Evolutionary conservation across 257 asterid species (phyloP).

Genomic region (Solanum paucissectum): DNA sequence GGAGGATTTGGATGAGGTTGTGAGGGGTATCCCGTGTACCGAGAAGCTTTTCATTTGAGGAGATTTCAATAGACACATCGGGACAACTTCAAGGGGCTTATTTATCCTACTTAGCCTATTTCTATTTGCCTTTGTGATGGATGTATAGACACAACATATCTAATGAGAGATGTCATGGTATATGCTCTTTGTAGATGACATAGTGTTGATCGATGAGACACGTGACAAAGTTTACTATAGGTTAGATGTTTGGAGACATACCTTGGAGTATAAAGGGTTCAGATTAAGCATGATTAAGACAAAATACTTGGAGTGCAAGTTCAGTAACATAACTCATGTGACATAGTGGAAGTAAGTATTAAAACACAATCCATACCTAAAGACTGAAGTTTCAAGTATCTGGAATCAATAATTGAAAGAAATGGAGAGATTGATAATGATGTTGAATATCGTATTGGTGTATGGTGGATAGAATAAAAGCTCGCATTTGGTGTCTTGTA

Average conservation of each 20-base stretch:
- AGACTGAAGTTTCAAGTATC: neutral
- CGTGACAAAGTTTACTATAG: neutral
- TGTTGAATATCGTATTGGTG: neutral
- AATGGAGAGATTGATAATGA: neutral
- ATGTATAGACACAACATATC: neutral
- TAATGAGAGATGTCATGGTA: neutral
- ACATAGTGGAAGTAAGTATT: neutral
- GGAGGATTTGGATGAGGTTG: neutral
- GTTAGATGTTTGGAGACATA: neutral
- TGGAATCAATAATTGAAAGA: neutral
- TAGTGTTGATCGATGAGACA: neutral
- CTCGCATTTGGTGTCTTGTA: neutral
- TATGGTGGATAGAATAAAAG: neutral
- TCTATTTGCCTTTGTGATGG: neutral
- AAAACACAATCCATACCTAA: neutral
- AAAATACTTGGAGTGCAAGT: neutral
- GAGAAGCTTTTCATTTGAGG: neutral
- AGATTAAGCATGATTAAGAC: neutral
- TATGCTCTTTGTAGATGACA: neutral
- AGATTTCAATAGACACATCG: neutral
- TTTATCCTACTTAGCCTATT: neutral
- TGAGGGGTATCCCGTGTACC: neutral
- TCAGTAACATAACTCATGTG: neutral
- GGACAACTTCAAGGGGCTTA: neutral
- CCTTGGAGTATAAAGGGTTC: neutral